Conservation (phyloP, 2,329 filamentous ascomycete species). For the Neofusicoccum ribis region DNA sequence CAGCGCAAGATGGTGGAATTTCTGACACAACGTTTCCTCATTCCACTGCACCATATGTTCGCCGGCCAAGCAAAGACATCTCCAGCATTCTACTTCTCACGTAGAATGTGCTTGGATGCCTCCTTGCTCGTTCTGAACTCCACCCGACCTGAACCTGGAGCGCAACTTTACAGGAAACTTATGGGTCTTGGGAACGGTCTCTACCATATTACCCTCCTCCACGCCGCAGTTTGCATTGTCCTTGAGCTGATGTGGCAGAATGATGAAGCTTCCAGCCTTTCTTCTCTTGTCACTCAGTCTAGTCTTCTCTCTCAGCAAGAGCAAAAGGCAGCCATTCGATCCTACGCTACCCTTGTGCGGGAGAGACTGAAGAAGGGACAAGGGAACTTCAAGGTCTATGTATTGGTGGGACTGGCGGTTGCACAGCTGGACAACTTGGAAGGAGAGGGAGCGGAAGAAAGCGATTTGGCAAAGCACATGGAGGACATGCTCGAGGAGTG, state of each 20-base stretch:
- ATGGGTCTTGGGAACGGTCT: neutral
- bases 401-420: neutral
- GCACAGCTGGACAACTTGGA: neutral
- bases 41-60: conserved; percentile 56
- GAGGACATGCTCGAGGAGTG: conserved; percentile 1
- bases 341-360: neutral
- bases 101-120: conserved; percentile 50
- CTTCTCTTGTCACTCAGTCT: neutral
- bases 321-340: neutral
- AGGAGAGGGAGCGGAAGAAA: neutral
- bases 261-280: neutral
- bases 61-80: conserved; percentile 44
- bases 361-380: neutral
- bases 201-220: neutral
- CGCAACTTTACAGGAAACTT: neutral
- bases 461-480: neutral
- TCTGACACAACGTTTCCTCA: conserved; percentile 55
- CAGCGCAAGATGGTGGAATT: conserved; percentile 55
- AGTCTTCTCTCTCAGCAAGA: neutral
- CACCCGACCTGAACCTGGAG: conserved; percentile 22
- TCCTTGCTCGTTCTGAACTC: conserved; percentile 70
- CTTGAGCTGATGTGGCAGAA: neutral
- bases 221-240: neutral
- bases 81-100: conserved; percentile 53
- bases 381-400: conserved; percentile 2